phyloP scores from a whole-genome alignment of 108 stramenopile species.

The Bacterosira constricta region DNA sequence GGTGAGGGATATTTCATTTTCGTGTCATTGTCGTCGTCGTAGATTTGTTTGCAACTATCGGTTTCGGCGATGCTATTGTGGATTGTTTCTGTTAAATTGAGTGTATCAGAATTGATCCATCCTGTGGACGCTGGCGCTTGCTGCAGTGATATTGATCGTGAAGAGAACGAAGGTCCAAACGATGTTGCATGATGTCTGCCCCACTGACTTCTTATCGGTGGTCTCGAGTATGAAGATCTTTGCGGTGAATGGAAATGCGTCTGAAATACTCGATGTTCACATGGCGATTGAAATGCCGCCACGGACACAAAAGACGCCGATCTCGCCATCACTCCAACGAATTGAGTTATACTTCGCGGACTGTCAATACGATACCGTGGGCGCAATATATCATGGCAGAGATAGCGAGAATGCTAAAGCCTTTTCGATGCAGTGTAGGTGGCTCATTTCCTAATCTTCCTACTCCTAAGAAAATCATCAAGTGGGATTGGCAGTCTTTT shows the following conservation, averaged over 20 bases:
- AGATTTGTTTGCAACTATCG: neutral
- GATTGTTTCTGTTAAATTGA: neutral
- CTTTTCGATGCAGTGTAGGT: too few species aligned
- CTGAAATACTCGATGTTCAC: neutral
- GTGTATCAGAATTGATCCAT: constrained; percentile 21
- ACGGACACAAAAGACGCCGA: neutral
- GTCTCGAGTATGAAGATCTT: neutral
- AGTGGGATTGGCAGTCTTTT: neutral
- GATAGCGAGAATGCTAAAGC: neutral
- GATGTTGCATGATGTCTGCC: neutral
- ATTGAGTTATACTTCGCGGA: neutral
- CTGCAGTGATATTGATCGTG: neutral
- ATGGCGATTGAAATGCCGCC: neutral
- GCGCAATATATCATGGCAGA: neutral
- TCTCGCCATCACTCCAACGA: neutral
- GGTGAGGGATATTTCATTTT: constrained; percentile 29
- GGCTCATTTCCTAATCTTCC: too few species aligned
- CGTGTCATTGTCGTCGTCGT: constrained; percentile 12
- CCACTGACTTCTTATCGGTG: neutral
- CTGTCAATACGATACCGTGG: constrained; percentile 1
- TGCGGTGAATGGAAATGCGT: neutral
- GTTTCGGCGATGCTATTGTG: neutral
- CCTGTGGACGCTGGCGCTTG: constrained; percentile 5
- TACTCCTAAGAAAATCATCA: too few species aligned
- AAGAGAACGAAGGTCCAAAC: too few species aligned